Evolutionary conservation across 768 basidiomycete genomes (phyloP), one percentile per base, ranked within the genome.

Genomic region (Boletus tylopilopsis): DNA sequence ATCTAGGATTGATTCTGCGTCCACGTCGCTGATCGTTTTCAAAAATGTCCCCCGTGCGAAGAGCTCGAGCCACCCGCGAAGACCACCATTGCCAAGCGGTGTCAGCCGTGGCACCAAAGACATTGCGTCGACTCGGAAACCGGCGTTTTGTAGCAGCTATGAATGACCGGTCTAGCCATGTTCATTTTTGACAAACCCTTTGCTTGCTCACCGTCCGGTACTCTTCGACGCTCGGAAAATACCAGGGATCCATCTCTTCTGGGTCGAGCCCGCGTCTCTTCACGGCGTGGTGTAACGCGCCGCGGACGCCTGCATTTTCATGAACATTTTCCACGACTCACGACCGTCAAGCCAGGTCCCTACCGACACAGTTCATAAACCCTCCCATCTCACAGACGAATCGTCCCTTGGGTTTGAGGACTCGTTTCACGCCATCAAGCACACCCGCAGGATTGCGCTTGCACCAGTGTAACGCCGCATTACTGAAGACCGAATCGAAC

Each of bases 381-480:
- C 85, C 87, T 13, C 90, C 85, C 77, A 90, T 82, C 64, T 93
- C 91, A 21, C 76, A 82, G 0, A 82, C 82, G 39, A 92, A 79
- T 19, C 84, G 72, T 2, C 90, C 90, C 0, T 86, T 85, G 2
- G 74, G 76, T 57, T 81, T 89, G 47, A 93, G 69, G 10, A 85
- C 67, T 38, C 69, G 73, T 59, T 77, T 78, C n/a, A 78, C 76
- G 42, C 81, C 76, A 13, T 73, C 66, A 10, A 91, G 63, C 9
- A 91, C 90, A 2, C 79, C 82, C 2, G 59, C 64, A 1, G 91
- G 92, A 56, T 85, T 73, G 5, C 71, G 69, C 64, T 89, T 92
- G 68, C 90, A 93, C 91, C 90, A 94, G 59, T 94, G 91, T 53
- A 94, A 62, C 4, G 78, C 75, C 0, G 92, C 88, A 53, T 86